Percentiles rank a stretch among this genome's conserved stretches.
Evolutionary conservation across 2,329 filamentous ascomycete genomes (phyloP).

Genomic region (Alternaria solani): DNA sequence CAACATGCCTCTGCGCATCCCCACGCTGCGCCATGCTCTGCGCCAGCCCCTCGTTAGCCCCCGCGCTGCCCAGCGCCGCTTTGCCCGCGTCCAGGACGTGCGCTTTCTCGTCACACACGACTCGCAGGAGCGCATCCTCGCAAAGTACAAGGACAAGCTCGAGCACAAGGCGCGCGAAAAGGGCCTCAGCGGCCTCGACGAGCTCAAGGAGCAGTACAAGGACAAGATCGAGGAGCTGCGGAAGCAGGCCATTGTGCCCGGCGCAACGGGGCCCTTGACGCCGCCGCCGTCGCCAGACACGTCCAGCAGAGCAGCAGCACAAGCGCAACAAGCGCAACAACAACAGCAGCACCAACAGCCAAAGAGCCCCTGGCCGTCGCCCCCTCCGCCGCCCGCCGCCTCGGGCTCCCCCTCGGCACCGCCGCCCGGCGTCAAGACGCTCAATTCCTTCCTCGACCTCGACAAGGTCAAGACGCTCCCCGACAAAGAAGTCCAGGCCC

Average conservation of each 20-base stretch:
- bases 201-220: conserved; percentile 82
- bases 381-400: conserved; percentile 33
- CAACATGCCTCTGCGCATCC: conserved; percentile 34
- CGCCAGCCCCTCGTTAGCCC: conserved; percentile 43
- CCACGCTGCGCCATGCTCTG: conserved; percentile 41
- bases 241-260: conserved; percentile 68
- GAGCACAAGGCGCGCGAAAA: conserved; percentile 79
- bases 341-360: conserved; percentile 21
- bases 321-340: conserved; percentile 30
- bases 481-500: conserved; percentile 79
- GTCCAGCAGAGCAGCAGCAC: conserved; percentile 18
- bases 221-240: conserved; percentile 80
- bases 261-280: conserved; percentile 57
- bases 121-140: conserved; percentile 71
- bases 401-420: conserved; percentile 40
- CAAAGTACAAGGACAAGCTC: conserved; percentile 89
- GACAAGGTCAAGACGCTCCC: conserved; percentile 77
- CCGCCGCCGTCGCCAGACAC: conserved; percentile 12
- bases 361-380: conserved; percentile 35
- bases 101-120: conserved; percentile 86
- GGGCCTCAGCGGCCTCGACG: conserved; percentile 73
- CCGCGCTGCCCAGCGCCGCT: conserved; percentile 70
- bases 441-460: conserved; percentile 78
- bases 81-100: conserved; percentile 91
- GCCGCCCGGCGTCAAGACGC: conserved; percentile 66